These are phyloP conservation scores for Beauveria varroae DNA, from an alignment of 2,329 filamentous ascomycete genomes.

Conservation along the genomic window DNA sequence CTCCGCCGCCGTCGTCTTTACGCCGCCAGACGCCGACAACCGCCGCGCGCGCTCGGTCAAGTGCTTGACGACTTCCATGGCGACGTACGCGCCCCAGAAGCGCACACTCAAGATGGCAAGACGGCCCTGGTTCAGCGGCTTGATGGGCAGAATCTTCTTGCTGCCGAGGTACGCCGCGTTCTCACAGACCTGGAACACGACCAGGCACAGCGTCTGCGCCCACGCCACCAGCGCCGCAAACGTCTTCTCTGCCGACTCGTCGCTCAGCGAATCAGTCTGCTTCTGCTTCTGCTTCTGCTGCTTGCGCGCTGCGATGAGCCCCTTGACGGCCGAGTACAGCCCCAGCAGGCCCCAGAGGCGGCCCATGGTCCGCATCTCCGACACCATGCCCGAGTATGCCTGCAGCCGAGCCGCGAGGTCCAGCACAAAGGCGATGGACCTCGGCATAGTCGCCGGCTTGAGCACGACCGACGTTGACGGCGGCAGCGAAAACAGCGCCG, in stretches of 20 bases:
- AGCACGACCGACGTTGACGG: slow-evolving; percentile 40
- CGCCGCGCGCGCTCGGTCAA: slow-evolving; percentile 36
- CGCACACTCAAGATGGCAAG: slow-evolving; percentile 67
- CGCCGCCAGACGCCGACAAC: slow-evolving; percentile 19
- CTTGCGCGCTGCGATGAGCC: slow-evolving; percentile 28
- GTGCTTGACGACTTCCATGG: slow-evolving; percentile 65
- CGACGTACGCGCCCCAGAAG: slow-evolving; percentile 74
- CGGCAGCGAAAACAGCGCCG: slow-evolving; percentile 44
- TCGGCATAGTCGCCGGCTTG: slow-evolving; percentile 27
- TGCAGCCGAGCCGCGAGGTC: slow-evolving; percentile 46
- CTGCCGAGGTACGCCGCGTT: slow-evolving; percentile 71
- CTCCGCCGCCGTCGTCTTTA: slow-evolving; percentile 17
- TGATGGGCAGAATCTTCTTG: slow-evolving; percentile 61
- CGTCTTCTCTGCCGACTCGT: slow-evolving; percentile 26
- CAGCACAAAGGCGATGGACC: slow-evolving; percentile 35
- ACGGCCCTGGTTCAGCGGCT: slow-evolving; percentile 46
- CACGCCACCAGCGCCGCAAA: slow-evolving; percentile 49
- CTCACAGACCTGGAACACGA: slow-evolving; percentile 71
- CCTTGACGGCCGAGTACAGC: slow-evolving; percentile 60
- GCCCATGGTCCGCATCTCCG: slow-evolving; percentile 64
- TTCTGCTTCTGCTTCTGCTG: slow-evolving; percentile 17
- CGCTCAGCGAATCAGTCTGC: slow-evolving; percentile 22
- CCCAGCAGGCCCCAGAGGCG: slow-evolving; percentile 72
- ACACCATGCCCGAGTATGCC: slow-evolving; percentile 57
- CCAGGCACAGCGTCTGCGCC: slow-evolving; percentile 59